Conservation (phyloP, 2,329 filamentous ascomycete species). For the Sarocladium brachiariae region DNA sequence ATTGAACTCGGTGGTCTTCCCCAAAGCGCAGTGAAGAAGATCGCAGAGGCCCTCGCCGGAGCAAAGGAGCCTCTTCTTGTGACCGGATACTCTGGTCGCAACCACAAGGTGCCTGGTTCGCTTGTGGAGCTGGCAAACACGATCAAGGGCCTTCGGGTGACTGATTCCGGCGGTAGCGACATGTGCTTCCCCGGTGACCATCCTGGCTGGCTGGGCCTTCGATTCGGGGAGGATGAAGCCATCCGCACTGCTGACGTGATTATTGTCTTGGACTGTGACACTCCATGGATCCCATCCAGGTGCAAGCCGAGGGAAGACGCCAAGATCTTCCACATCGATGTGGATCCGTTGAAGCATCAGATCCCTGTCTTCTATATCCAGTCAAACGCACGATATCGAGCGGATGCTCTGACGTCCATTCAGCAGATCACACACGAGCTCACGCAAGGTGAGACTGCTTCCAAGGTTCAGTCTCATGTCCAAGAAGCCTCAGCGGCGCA, state of each 20-base stretch:
- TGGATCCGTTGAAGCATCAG: constrained; percentile 61
- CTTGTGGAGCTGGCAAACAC: constrained; percentile 62
- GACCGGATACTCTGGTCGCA: constrained; percentile 65
- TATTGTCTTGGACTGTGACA: constrained; percentile 79
- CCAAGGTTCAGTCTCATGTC: constrained; percentile 23
- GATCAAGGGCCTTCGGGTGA: constrained; percentile 60
- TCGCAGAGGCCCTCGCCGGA: constrained; percentile 55
- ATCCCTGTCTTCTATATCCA: constrained; percentile 69
- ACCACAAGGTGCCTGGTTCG: constrained; percentile 53
- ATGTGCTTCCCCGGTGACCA: constrained; percentile 75
- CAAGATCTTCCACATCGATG: constrained; percentile 56
- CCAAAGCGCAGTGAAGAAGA: constrained; percentile 41
- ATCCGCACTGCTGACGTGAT: constrained; percentile 79
- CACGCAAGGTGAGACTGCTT: not conserved
- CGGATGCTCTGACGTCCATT: constrained; percentile 57
- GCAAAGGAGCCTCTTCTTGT: constrained; percentile 63
- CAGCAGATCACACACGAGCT: constrained; percentile 63
- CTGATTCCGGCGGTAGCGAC: constrained; percentile 72
- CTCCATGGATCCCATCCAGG: constrained; percentile 85
- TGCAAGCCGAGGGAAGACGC: constrained; percentile 47
- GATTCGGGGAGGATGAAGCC: constrained; percentile 65
- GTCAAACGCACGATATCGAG: constrained; percentile 58
- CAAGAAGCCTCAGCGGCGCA: constrained; percentile 31
- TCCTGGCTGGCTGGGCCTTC: constrained; percentile 60
- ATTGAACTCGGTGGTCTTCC: constrained; percentile 59